Conservation (phyloP, 1,284 basidiomycete species). For the Taiwanofungus camphoratus region DNA sequence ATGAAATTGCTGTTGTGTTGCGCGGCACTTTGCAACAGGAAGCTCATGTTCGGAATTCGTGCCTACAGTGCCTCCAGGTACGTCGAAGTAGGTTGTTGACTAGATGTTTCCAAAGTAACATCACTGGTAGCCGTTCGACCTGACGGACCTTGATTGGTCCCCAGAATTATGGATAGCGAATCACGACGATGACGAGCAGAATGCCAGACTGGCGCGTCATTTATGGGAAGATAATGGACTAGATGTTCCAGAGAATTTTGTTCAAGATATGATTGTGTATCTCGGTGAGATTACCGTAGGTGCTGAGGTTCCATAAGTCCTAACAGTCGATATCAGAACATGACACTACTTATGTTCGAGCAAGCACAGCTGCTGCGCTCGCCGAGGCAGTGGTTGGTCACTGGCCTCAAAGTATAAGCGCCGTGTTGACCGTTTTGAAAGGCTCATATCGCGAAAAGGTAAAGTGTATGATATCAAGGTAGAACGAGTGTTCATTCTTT, state of each 20-base stretch:
- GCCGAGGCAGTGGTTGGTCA: constrained; percentile 67
- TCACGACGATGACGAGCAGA: constrained; percentile 92
- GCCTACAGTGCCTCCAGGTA: constrained; percentile 88
- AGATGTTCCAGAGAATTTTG: constrained; percentile 77
- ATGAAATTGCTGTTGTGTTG: constrained; percentile 68
- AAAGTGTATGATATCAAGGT: constrained; percentile 3
- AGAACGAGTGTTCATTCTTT: background rate
- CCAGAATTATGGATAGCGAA: constrained; percentile 85
- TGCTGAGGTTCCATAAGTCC: background rate
- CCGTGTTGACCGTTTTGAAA: constrained; percentile 49
- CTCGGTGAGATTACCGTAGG: constrained; percentile 50
- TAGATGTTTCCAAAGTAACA: background rate
- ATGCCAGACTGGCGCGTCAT: constrained; percentile 75
- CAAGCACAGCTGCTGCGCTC: constrained; percentile 68
- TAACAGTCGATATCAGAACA: constrained; percentile 48
- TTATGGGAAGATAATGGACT: constrained; percentile 97
- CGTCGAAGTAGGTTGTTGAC: constrained; percentile 11
- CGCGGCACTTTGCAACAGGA: constrained; percentile 82
- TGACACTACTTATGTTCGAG: constrained; percentile 77
- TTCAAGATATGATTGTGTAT: constrained; percentile 58
- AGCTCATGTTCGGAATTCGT: constrained; percentile 83
- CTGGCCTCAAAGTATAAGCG: constrained; percentile 63
- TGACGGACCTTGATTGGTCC: constrained; percentile 93
- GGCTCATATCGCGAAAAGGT: constrained; percentile 83
- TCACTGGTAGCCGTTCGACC: constrained; percentile 73